These are phyloP conservation scores for Yarrowia sp. DNA, from an alignment of 805 yeast genomes.

Conservation along the genomic window DNA sequence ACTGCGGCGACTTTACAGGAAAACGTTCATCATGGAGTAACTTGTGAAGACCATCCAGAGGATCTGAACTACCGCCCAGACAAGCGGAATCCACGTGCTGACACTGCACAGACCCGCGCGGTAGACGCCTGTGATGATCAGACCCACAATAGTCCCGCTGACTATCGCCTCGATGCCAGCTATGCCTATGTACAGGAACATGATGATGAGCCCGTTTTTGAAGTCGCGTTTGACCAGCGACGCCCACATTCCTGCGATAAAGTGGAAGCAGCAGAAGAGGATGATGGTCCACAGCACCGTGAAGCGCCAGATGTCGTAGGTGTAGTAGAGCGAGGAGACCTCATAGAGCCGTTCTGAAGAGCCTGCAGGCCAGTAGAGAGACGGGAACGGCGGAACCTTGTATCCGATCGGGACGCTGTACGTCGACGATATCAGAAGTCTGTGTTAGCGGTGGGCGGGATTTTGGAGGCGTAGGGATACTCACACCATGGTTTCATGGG, in stretches of 20 bases:
- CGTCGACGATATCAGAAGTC: slow-evolving; percentile 13
- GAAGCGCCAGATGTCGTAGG: slow-evolving; percentile 75
- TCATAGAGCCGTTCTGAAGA: slow-evolving; percentile 40
- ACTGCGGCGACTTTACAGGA: slow-evolving; percentile 37
- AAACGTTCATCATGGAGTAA: slow-evolving; percentile 55
- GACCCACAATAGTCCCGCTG: slow-evolving; percentile 74
- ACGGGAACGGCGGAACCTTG: slow-evolving; percentile 73
- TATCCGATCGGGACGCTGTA: slow-evolving; percentile 71
- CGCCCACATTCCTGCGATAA: slow-evolving; percentile 63
- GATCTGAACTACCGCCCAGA: slow-evolving; percentile 69
- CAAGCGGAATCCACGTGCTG: slow-evolving; percentile 94
- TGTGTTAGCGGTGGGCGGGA: background rate
- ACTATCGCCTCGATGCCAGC: slow-evolving; percentile 66
- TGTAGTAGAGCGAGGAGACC: slow-evolving; percentile 61
- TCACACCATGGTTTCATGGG: slow-evolving; percentile 17
- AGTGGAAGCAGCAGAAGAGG: slow-evolving; percentile 60
- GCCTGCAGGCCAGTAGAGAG: slow-evolving; percentile 67
- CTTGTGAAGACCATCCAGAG: slow-evolving; percentile 65
- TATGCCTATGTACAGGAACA: slow-evolving; percentile 48
- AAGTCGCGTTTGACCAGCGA: slow-evolving; percentile 49
- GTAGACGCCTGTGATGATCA: slow-evolving; percentile 71
- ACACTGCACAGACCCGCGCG: slow-evolving; percentile 76
- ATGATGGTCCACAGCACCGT: slow-evolving; percentile 80
- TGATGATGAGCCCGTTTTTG: slow-evolving; percentile 41
- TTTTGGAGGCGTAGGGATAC: background rate